Base-by-base conservation (phyloP, 2,329 filamentous ascomycete genomes). In the Neopestalotiopsis sp. region DNA sequence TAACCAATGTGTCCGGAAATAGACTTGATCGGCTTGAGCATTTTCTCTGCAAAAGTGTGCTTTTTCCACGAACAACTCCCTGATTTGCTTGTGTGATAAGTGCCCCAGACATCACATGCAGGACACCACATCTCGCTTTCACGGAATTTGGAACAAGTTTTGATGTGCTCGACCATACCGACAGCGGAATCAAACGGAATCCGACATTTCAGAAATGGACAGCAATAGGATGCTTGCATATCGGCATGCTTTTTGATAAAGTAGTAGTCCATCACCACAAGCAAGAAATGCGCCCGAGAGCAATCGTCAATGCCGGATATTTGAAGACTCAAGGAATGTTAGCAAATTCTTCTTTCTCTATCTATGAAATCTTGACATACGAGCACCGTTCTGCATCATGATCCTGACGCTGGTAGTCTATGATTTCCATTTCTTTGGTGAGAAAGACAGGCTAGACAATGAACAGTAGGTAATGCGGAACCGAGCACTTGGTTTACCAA, bases 71-170 rank as follows among this genome's bases (percentile, higher is more conserved):
- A 14, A 13, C 60, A 63, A n/a, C 24, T 28, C 10, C 60, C 32
- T 20, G n/a, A 5, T 4, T 63, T 42, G 30, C 24, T 14, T 3
- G 34, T 17, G 14, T 28, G 60, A 34, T 32, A 63, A n/a, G 6
- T 28, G 12, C 24, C 60, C 17, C 7, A 20, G 24, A 17, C n/a
- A 28, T 38, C 17, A n/a, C 60, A 63, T 14, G 12, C 32, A 6
- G 60, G 60, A 42, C 60, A 63, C 60, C 60, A 63, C 30, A n/a
- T 13, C n/a, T 63, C 60, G 17, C 60, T 34, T 38, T 24, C 60
- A 10, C 20, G 4, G n/a, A 63, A 63, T 17, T 12, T 17, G n/a
- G 14, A 4, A n/a, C 60, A 63, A 3, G 2, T n/a, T 24, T 63
- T 63, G 10, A 63, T 17, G 12, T 63, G 60, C 32, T 38, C 40